A percentile compares a stretch with the other conserved stretches of the same genome.
Conservation (phyloP, 31 red algal species). For the Porphyra umbilicalis region DNA sequence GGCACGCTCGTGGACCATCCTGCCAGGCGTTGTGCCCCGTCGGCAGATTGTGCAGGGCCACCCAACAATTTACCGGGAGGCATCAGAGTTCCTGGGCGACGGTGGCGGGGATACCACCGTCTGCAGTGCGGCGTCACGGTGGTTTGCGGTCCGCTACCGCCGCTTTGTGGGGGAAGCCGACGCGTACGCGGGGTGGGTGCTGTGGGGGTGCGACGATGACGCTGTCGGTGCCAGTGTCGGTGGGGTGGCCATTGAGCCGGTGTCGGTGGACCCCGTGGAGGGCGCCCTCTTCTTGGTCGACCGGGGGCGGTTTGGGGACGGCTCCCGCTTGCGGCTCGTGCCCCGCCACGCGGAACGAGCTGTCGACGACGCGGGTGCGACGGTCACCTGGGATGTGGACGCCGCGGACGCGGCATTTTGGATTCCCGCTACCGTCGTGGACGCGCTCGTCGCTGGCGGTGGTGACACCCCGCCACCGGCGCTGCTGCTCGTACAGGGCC, state of each 20-base stretch:
- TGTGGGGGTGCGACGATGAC: conserved; percentile 56
- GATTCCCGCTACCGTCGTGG: neutral
- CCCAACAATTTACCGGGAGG: neutral
- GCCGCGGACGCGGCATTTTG: neutral
- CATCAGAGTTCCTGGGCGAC: neutral
- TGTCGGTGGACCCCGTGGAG: conserved; percentile 18
- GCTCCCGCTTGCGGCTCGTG: neutral
- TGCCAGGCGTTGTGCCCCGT: neutral
- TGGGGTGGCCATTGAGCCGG: conserved; percentile 9
- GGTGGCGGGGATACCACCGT: neutral
- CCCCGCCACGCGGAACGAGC: neutral
- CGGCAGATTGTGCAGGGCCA: neutral
- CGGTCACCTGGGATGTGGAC: neutral
- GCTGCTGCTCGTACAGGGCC: neutral
- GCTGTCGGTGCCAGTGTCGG: conserved; percentile 23
- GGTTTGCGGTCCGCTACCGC: neutral
- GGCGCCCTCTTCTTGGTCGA: conserved; percentile 32
- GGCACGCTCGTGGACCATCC: neutral
- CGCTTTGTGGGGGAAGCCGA: neutral
- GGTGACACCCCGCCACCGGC: neutral
- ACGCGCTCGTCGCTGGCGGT: neutral
- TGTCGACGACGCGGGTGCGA: neutral
- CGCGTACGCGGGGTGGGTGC: conserved; percentile 66
- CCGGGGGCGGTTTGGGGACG: conserved; percentile 26
- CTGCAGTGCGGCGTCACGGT: neutral